A percentile compares a stretch with the other conserved stretches of the same genome.
Evolutionary conservation across 2,329 filamentous ascomycete genomes (phyloP).

Genomic region (Orbilia brochopaga): DNA sequence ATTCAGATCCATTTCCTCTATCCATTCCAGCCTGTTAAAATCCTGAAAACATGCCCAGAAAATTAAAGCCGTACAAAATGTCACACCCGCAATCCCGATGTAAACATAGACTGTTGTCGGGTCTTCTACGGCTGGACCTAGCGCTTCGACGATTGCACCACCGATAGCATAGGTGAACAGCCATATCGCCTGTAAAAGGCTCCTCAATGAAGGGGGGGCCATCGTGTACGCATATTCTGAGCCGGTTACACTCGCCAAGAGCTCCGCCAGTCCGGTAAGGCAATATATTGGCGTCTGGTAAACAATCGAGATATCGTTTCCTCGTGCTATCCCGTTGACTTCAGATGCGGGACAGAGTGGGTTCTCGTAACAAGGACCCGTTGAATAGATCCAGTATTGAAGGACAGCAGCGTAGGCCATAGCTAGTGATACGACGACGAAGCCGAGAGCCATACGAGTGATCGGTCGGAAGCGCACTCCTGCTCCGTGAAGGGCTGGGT

Average conservation of each 20-base stretch:
- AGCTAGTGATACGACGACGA: conserved; percentile 62
- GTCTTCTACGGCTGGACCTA: conserved; percentile 60
- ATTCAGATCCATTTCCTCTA: conserved; percentile 54
- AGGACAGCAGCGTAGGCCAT: conserved; percentile 67
- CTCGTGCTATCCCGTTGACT: conserved; percentile 53
- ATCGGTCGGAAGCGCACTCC: conserved; percentile 67
- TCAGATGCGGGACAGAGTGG: conserved; percentile 60
- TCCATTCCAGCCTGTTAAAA: conserved; percentile 55
- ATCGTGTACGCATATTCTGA: conserved; percentile 78
- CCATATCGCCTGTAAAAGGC: conserved; percentile 66
- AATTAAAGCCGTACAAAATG: conserved; percentile 53
- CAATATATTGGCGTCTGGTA: conserved; percentile 63
- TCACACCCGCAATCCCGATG: conserved; percentile 53
- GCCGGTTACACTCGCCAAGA: conserved; percentile 71
- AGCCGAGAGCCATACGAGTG: conserved; percentile 66
- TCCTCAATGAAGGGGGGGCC: conserved; percentile 72
- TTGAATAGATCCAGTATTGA: conserved; percentile 67
- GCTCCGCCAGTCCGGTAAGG: conserved; percentile 67
- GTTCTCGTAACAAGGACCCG: conserved; percentile 63
- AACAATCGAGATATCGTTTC: conserved; percentile 63
- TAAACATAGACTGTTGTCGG: conserved; percentile 59
- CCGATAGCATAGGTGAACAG: conserved; percentile 67
- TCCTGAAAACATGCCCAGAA: conserved; percentile 56
- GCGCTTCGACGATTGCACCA: conserved; percentile 61
- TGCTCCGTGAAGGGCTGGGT: conserved; percentile 64